phyloP scores from a whole-genome alignment of 768 basidiomycete species.

The Mycena floridula region DNA sequence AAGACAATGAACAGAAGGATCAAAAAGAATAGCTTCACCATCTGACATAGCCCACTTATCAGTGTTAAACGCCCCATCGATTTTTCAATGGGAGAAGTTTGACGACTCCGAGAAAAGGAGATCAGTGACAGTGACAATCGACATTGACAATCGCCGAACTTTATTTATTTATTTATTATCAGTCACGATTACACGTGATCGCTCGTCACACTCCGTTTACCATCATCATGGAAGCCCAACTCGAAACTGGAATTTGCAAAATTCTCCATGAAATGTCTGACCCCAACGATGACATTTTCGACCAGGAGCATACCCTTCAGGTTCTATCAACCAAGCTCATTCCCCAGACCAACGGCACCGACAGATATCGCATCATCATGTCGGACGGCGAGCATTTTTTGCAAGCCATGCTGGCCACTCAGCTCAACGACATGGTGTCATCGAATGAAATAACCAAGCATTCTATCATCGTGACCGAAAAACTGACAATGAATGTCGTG shows the following conservation, averaged over 20 bases:
- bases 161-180: too few species aligned
- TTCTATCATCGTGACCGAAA: slow-evolving; percentile 63
- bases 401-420: slow-evolving; percentile 94
- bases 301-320: slow-evolving; percentile 55
- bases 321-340: slow-evolving; percentile 83
- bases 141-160: too few species aligned
- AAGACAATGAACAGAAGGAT: too few species aligned
- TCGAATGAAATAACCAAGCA: slow-evolving; percentile 57
- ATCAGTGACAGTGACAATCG: too few species aligned
- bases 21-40: too few species aligned
- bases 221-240: slow-evolving; percentile 35
- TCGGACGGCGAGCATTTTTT: slow-evolving; percentile 85
- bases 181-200: too few species aligned
- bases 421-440: slow-evolving; percentile 72
- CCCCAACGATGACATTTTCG: slow-evolving; percentile 37
- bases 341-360: slow-evolving; percentile 32
- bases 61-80: too few species aligned
- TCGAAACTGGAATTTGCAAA: slow-evolving; percentile 52
- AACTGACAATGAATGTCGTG: slow-evolving; percentile 76
- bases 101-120: too few species aligned
- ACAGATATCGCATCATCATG: slow-evolving; percentile 76
- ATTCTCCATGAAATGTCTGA: slow-evolving; percentile 41
- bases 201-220: too few species aligned
- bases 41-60: too few species aligned
- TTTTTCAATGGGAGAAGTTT: too few species aligned